Evolutionary conservation across 164 flowering plant species (phyloP), one percentile per base, ranked within the genome.

Genomic region (Magnolia kwangsiensis): DNA sequence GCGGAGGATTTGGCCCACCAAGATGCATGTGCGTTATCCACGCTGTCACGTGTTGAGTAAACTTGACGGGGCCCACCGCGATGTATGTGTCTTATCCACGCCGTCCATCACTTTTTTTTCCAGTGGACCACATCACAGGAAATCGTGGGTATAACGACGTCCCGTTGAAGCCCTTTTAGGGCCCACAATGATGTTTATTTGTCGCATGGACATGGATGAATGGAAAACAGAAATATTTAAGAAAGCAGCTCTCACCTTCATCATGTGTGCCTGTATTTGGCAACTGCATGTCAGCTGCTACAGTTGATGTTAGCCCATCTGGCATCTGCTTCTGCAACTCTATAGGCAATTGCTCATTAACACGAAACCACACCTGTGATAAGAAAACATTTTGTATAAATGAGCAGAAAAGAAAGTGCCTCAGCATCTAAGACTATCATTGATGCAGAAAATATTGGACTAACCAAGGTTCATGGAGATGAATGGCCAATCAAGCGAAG

Each of bases 401-500:
- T 75, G 78, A 78, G 77, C 75, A 80, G 74, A 79, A 29, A 80
- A 72, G 79, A 70, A 67, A 76, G 55, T 64, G 75, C 59, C 73
- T 65, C 71, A 74, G 76, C 81, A 76, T 83, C 87, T 77, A 78
- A 9, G 77, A 81, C 73, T 83, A 74, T 51, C 85, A 83, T 76
- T 79, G 88, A 80, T 79, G 80, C 79, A 64, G 72, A 83, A 80
- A 79, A 84, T 91, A 96, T 95, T 92, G 78, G 83, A 93, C 97
- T 90, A 93, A 94, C 97, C 95, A 91, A 93, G 88, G 74, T 84
- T 92, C 89, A 92, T 90, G 88, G 88, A 88, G 95, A 90, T 88
- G 89, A 92, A 90, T 89, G 92, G 86, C 95, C 91, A 91, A 94
- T 91, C 92, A 90, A 91, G 95, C 96, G 90, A 90, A 93, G 92